Base-by-base conservation (phyloP, 2,329 filamentous ascomycete species). In the Colletotrichum euphorbiae region DNA sequence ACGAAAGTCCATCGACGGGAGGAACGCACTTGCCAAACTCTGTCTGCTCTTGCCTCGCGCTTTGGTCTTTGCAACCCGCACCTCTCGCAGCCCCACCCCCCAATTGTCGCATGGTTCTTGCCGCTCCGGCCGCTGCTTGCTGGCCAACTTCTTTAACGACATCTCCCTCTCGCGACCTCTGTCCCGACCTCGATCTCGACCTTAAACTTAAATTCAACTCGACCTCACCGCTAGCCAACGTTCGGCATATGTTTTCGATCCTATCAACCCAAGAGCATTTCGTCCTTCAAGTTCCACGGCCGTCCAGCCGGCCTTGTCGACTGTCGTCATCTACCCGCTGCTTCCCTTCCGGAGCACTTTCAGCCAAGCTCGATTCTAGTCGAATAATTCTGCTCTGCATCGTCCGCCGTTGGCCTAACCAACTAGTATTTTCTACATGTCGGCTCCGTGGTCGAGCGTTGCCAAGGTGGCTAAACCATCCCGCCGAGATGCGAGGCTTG, bases 181-280 rank as follows among this genome's bases (percentile, higher is more conserved):
- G 28, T 54, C 60, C 45, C 65, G 60, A 58, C 56, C 40, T 58
- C 21, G 36, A 43, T 28, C 24, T 24, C 24, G 12, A 9, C 59
- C 33, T 61, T 61, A 51, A 54, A 38, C n/a, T 56, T 63, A 46
- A 62, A 50, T 42, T 67, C 24, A 19, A 42, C 36, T 56, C 48
- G 45, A 31, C 13, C 15, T 62, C 31, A 12, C 31, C 57, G 24
- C 42, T 48, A 42, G 33, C 31, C 42, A 50, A 43, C 57, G n/a
- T 46, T 33, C 51, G 51, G 45, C 46, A 59, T 15, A 46, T 50
- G n/a, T 38, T n/a, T 31, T 45, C 40, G 24, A 21, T 24, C 15
- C 21, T 60, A 21, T 45, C 38, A 11, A 31, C 12, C 55, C 15
- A 38, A 38, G 36, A 19, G 24, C 46, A 48, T 21, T 28, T 54